A percentile compares a stretch with the other conserved stretches of the same genome.
Conservation (phyloP, 768 basidiomycete species). For the Mycena filopes region DNA sequence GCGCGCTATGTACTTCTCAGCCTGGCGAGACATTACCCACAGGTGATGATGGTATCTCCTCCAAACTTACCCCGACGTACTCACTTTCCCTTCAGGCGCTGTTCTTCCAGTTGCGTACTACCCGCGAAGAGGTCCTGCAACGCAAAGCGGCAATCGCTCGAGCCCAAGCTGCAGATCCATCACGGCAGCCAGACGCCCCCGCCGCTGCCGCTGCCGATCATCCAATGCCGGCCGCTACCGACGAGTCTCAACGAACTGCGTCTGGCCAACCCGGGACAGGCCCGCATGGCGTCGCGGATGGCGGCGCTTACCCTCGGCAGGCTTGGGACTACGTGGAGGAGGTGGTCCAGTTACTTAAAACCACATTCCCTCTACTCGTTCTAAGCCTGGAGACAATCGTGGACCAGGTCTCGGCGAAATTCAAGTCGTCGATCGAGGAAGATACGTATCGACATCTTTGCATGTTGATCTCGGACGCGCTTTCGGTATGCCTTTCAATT, state of each 20-base stretch:
- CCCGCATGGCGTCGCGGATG: constrained; percentile 40
- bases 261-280: constrained; percentile 18
- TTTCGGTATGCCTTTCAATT: constrained; percentile 65
- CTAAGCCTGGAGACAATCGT: constrained; percentile 97
- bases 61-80: constrained; percentile 8
- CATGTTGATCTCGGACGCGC: constrained; percentile 87
- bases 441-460: constrained; percentile 93
- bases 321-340: constrained; percentile 95
- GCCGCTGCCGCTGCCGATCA: constrained; percentile 22
- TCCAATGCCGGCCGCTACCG: constrained; percentile 33
- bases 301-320: constrained; percentile 58
- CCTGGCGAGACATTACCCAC: constrained; percentile 91
- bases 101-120: constrained; percentile 94
- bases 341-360: constrained; percentile 92
- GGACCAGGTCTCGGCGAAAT: constrained; percentile 90
- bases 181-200: constrained; percentile 40
- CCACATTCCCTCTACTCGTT: constrained; percentile 93
- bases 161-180: constrained; percentile 43
- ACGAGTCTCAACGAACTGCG: constrained; percentile 31
- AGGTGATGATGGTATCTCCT: constrained; percentile 56
- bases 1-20: constrained; percentile 90
- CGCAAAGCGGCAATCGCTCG: constrained; percentile 52
- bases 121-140: constrained; percentile 71
- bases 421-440: constrained; percentile 91
- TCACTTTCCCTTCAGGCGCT: constrained; percentile 68